phyloP scores from a whole-genome alignment of 345 rosid genomes.

The Raphanus raphanistrum region DNA sequence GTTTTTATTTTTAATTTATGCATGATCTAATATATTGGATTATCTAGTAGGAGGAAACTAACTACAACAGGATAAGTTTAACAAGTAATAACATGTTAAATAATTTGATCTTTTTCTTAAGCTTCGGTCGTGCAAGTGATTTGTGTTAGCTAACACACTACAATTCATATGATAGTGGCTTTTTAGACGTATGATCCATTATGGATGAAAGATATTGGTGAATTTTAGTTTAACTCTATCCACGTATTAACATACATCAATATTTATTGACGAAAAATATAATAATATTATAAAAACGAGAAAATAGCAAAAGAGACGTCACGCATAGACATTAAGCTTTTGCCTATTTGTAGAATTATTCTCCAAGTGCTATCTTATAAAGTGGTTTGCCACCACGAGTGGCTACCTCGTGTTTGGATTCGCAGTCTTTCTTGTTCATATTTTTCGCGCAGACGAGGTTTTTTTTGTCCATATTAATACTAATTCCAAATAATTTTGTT shows the following conservation, averaged over 20 bases:
- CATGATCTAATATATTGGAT: constrained; percentile 36
- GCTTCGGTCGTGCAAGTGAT: constrained; percentile 28
- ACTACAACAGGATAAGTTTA: constrained; percentile 34
- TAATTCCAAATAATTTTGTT: neutral
- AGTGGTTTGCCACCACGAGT: constrained; percentile 45
- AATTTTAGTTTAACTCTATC: constrained; percentile 31
- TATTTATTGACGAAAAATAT: neutral
- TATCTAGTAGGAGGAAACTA: constrained; percentile 44
- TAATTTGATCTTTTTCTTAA: neutral
- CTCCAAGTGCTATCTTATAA: constrained; percentile 38
- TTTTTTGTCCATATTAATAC: neutral
- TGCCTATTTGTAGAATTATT: constrained; percentile 31
- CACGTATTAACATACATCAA: constrained; percentile 20
- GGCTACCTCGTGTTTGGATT: constrained; percentile 33
- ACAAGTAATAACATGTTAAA: constrained; percentile 8
- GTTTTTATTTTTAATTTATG: neutral
- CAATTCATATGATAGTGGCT: constrained; percentile 19
- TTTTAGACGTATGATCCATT: constrained; percentile 23
- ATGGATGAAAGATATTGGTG: constrained; percentile 8
- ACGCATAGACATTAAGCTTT: constrained; percentile 28
- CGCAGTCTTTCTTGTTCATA: neutral
- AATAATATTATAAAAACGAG: neutral
- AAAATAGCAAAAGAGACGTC: neutral
- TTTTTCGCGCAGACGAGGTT: constrained; percentile 26
- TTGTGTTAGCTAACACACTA: constrained; percentile 23